Conservation (phyloP, 164 flowering plant genomes). For the Aristolochia fimbriata region DNA sequence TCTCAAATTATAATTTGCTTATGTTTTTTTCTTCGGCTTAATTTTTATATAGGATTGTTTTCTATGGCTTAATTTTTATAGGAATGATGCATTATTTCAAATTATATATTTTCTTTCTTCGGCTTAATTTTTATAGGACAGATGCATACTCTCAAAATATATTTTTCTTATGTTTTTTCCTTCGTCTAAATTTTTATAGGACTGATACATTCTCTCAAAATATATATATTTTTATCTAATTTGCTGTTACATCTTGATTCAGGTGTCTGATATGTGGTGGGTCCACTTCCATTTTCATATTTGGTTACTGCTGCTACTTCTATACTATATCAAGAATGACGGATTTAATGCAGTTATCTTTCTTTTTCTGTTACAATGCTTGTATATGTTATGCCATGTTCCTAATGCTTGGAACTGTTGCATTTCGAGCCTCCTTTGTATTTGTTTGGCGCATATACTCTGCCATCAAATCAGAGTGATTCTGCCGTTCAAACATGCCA, state of each 20-base stretch:
- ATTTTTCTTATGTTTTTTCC: too few species aligned
- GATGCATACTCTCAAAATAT: too few species aligned
- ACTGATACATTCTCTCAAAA: too few species aligned
- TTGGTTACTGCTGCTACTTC: constrained; percentile 47
- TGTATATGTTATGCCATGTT: constrained; percentile 71
- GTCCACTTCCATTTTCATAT: constrained; percentile 68
- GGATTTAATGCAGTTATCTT: constrained; percentile 53
- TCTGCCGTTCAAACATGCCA: background rate
- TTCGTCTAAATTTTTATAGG: too few species aligned
- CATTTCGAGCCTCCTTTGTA: constrained; percentile 48
- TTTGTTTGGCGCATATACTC: constrained; percentile 49
- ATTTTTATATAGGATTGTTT: too few species aligned
- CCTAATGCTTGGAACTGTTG: constrained; percentile 63
- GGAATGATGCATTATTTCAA: too few species aligned
- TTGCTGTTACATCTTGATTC: constrained; percentile 17
- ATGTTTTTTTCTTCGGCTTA: too few species aligned
- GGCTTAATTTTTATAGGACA: too few species aligned
- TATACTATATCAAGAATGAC: constrained; percentile 55
- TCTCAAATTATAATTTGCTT: too few species aligned
- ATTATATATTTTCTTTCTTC: too few species aligned
- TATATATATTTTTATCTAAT: background rate
- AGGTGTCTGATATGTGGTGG: constrained; percentile 73
- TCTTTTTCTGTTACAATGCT: constrained; percentile 70
- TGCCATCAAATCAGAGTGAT: constrained; percentile 55
- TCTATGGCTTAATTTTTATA: too few species aligned